Base-by-base conservation (phyloP, 176 grass and related monocot genomes). In the Raddia distichophylla region DNA sequence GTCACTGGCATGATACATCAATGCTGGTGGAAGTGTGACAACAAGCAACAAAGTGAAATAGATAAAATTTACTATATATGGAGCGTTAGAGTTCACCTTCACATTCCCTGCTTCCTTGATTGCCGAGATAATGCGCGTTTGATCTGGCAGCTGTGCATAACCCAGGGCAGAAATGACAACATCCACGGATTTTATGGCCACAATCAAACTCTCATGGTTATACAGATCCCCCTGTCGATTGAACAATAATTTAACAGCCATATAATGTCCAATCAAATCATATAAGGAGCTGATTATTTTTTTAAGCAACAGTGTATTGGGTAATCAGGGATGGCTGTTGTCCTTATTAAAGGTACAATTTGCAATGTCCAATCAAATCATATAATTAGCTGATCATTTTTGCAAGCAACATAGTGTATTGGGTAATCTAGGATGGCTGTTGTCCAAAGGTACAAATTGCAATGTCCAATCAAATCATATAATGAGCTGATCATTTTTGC, bases 81-180 rank as follows among this genome's bases (percentile, higher is more conserved):
- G 10, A 81, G 60, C 37, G 20, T 11, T 6, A 64, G 10, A 71
- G 6, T 40, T 77, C 12, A 94, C 92, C 84, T 94, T 94, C 57
- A 89, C 34, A 50, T 87, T 84, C 43, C 93, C 89, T 35, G 59
- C 82, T 74, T 90, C 89, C 87, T 94, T 92, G 48, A 90, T 92
- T 10, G 93, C 93, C 8, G 74, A 42, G 67, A 94, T 85, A 50
- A 94, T 90, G n/a, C 49, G 91, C 56, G 68, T 85, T 83, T 94
- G 89, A 77, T 91, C 87, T 7, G 83, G 20, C 18, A 94, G 49
- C 22, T 80, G 93, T 8, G 61, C 67, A 10, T 87, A 89, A 17
- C 93, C 87, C 15, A 94, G 77, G 0, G 84, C 85, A 3, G 93
- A 94, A 69, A 94, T 85, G 18, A 94, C 90, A 54, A 94, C 87